Base-by-base conservation (phyloP, 139 green algal genomes). In the Tetradesmus obliquus region DNA sequence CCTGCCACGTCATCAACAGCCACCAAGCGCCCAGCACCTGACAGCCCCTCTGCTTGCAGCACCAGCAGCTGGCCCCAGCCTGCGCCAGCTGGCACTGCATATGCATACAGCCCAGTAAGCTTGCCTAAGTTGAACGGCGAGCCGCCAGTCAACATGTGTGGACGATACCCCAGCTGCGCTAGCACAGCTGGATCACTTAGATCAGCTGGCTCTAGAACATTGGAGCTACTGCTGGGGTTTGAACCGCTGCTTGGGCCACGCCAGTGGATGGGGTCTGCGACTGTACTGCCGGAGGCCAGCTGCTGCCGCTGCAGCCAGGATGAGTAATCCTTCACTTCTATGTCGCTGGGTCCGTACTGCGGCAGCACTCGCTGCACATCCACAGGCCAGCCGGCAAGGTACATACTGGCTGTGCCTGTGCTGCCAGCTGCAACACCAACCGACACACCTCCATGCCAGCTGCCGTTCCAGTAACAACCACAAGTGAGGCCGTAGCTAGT, bases 391-490 rank as follows among this genome's bases (percentile, higher is more conserved):
- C 86, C 86, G 20, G 69, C 86, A 53, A 90, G 51, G 60, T 84
- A 90, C 71, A 83, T n/a, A 10, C 58, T 22, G 12, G 86, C 86
- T 10, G 69, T n/a, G 4, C 86, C 86, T 22, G 55, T 83, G 20
- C 7, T 32, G 55, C 86, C 86, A 55, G 86, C 71, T 12, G 45
- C 19, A 1, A 90, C 53, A 2, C 71, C 86, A 71, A 90, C 69
- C 17, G 86, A 90, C 53, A 90, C 86, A 5, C 79, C 79, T 1
- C 86, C 69, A n/a, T 2, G 5, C 86, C 86, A 90, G 51, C 86
- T 90, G 71, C 86, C 86, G 17, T 90, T 90, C 86, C 86, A 90
- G 55, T 74, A 90, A 4, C 71, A 83, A 53, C 86, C 86, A 13
- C 86, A 90, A 0, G 19, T 69, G 2, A 90, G 45, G 53, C 71